Base-by-base conservation (phyloP, 2,329 filamentous ascomycete species). In the Aureobasidium sp. region DNA sequence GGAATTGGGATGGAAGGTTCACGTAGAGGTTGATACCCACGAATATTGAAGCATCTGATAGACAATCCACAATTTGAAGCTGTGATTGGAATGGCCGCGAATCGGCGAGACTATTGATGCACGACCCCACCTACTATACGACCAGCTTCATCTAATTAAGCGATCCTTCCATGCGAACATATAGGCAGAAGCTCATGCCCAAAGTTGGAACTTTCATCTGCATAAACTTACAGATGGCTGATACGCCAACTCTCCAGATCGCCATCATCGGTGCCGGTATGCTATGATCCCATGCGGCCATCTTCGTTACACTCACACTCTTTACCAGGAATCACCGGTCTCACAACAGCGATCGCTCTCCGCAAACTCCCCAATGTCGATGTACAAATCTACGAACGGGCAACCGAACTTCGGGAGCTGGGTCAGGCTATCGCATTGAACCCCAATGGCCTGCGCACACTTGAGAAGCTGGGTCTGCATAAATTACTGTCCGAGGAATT, bases 391-490 rank as follows among this genome's bases (percentile, higher is more conserved):
- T 77, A 73, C 53, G 75, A 76, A 54, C 67, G 69, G 54, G 73
- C 74, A 2, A 66, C 63, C 1, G 63, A 71, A 62, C 63, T 76
- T 36, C 69, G 67, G 54, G 74, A 75, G 61, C 72, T 76, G 13
- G 74, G 74, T 10, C 74, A 73, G 3, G 73, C 70, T 34, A 75
- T 76, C 25, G 73, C 72, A 5, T 61, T 77, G 10, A 72, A 72
- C 0, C 74, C 74, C 3, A 76, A 76, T 67, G 74, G 74, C 4
- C 66, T 76, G 53, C 66, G 68, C 54, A 72, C 72, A 10, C 67
- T 76, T 16, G 68, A 76, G 55, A 67, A 66, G 58, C 63, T 75
- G 16, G 74, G 73, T 13, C 64, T 76, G 11, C 42, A 70, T 1
- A 69, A 72, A 66, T 70, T 68, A 6, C 68, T 75, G 25, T 66